phyloP scores from a whole-genome alignment of 2,329 filamentous ascomycete species.

The Chaetomium globosum region DNA sequence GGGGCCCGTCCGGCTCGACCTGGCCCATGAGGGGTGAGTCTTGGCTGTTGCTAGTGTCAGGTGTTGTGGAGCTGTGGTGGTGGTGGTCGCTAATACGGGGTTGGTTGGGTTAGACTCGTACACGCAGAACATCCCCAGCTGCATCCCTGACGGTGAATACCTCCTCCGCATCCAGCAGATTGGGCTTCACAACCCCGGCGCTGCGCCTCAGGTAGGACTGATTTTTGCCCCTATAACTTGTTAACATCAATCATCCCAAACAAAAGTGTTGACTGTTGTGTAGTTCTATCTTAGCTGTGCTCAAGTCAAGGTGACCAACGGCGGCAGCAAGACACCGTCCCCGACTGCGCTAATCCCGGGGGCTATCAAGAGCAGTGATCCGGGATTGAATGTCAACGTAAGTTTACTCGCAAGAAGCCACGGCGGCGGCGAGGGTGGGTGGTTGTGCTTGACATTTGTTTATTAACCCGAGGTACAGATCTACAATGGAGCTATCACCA shows the following conservation, averaged over 20 bases:
- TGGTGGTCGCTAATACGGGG: background rate
- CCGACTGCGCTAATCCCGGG: conserved; percentile 47
- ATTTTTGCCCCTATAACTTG: background rate
- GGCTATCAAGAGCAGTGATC: conserved; percentile 47
- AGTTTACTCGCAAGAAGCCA: conserved; percentile 23
- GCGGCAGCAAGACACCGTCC: conserved; percentile 41
- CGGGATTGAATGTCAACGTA: conserved; percentile 51
- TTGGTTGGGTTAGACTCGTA: conserved; percentile 39
- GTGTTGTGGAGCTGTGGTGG: background rate
- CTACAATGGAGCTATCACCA: conserved; percentile 23
- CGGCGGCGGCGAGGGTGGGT: background rate
- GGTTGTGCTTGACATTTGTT: background rate
- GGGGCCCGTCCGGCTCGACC: conserved; percentile 32
- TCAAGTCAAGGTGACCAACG: conserved; percentile 51
- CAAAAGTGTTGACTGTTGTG: conserved; percentile 45
- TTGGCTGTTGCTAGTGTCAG: conserved; percentile 1
- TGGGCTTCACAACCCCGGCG: conserved; percentile 57
- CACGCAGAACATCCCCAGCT: conserved; percentile 51
- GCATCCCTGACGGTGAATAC: conserved; percentile 60
- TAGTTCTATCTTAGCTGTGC: conserved; percentile 45
- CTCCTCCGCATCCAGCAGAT: conserved; percentile 63
- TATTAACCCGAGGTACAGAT: conserved; percentile 14
- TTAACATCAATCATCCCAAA: too few relatives aligned
- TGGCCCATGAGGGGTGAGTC: conserved; percentile 37
- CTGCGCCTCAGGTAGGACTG: conserved; percentile 35